These are phyloP conservation scores for Monosporascus sp. DNA, from an alignment of 2,329 filamentous ascomycete genomes.

Conservation along the genomic window DNA sequence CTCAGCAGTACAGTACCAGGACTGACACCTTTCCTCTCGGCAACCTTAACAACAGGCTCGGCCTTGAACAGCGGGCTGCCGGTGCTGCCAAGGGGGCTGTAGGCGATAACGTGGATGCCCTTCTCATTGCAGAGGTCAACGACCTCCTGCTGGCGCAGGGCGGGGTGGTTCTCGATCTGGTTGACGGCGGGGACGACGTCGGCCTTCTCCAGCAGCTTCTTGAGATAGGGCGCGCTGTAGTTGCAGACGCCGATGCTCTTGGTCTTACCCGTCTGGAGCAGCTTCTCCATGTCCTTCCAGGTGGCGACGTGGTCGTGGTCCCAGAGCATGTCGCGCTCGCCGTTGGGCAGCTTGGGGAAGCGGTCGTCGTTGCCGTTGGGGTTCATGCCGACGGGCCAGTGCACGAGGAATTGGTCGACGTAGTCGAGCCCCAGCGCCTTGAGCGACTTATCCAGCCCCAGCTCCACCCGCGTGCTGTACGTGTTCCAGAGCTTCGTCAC, in stretches of 20 bases:
- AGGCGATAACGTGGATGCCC: slow-evolving; percentile 68
- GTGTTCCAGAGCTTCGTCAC: slow-evolving; percentile 84
- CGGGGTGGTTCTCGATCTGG: slow-evolving; percentile 71
- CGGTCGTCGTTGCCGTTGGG: slow-evolving; percentile 66
- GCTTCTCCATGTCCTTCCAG: slow-evolving; percentile 70
- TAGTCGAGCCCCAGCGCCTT: slow-evolving; percentile 72
- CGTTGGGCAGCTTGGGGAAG: slow-evolving; percentile 71
- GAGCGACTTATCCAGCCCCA: slow-evolving; percentile 67
- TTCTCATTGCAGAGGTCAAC: slow-evolving; percentile 63
- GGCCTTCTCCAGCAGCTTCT: slow-evolving; percentile 46
- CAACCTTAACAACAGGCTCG: slow-evolving; percentile 57
- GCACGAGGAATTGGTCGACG: slow-evolving; percentile 75
- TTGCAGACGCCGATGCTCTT: slow-evolving; percentile 52
- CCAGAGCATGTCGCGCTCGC: slow-evolving; percentile 66
- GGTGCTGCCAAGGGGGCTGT: slow-evolving; percentile 61
- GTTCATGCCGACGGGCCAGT: slow-evolving; percentile 81
- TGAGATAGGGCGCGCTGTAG: slow-evolving; percentile 52
- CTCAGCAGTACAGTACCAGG: slow-evolving; percentile 63
- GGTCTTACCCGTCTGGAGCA: slow-evolving; percentile 55
- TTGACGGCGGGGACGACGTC: slow-evolving; percentile 60
- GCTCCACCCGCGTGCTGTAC: slow-evolving; percentile 65
- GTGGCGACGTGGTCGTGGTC: slow-evolving; percentile 68
- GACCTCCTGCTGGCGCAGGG: slow-evolving; percentile 66
- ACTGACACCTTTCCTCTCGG: slow-evolving; percentile 57
- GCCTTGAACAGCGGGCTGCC: slow-evolving; percentile 60